Evolutionary conservation across 192 early-diverging fungal genomes (phyloP).

Genomic region (Coemansia sp.): DNA sequence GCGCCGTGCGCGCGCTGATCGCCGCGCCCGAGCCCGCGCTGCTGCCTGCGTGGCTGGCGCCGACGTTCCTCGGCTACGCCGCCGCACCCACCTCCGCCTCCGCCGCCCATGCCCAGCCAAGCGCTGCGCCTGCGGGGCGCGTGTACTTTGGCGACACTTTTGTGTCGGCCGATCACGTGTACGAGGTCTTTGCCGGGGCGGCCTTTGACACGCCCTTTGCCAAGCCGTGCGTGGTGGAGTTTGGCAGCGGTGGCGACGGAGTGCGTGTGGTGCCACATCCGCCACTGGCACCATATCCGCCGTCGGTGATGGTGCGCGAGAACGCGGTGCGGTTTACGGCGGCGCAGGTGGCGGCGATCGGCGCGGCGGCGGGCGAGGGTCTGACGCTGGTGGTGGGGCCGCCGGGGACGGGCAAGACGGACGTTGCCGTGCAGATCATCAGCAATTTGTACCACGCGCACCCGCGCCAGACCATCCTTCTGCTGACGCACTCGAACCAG

Average conservation of each 20-base stretch:
- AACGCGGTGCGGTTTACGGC: slow-evolving; percentile 89
- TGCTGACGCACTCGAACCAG: slow-evolving; percentile 97
- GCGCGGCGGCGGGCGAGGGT: slow-evolving; percentile 82
- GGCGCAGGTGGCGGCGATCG: slow-evolving; percentile 84
- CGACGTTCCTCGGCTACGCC: slow-evolving; percentile 95
- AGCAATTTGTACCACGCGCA: slow-evolving; percentile 93
- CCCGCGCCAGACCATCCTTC: slow-evolving; percentile 86
- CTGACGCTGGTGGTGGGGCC: slow-evolving; percentile 96
- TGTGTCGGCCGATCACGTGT: slow-evolving; percentile 77
- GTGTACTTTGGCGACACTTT: slow-evolving; percentile 92
- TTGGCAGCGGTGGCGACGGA: slow-evolving; percentile 53
- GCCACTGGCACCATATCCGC: no score
- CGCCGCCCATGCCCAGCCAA: slow-evolving; percentile 56
- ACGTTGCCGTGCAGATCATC: slow-evolving; percentile 96
- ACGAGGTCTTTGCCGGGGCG: slow-evolving; percentile 61
- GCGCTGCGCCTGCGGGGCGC: slow-evolving; percentile 47
- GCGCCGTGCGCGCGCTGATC: slow-evolving; percentile 89
- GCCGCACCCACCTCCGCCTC: slow-evolving; percentile 84
- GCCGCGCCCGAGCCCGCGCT: slow-evolving; percentile 11
- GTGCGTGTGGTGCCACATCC: no score
- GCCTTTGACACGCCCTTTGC: slow-evolving; percentile 7
- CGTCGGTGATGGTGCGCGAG: slow-evolving; percentile 55
- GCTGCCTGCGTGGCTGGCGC: slow-evolving; percentile 90
- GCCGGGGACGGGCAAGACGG: slow-evolving; percentile 98
- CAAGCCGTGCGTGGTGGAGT: slow-evolving; percentile 75